Evolutionary conservation across 352 stramenopile species (phyloP), one percentile per base, ranked within the genome.

Genomic region (Pythium dissimile): DNA sequence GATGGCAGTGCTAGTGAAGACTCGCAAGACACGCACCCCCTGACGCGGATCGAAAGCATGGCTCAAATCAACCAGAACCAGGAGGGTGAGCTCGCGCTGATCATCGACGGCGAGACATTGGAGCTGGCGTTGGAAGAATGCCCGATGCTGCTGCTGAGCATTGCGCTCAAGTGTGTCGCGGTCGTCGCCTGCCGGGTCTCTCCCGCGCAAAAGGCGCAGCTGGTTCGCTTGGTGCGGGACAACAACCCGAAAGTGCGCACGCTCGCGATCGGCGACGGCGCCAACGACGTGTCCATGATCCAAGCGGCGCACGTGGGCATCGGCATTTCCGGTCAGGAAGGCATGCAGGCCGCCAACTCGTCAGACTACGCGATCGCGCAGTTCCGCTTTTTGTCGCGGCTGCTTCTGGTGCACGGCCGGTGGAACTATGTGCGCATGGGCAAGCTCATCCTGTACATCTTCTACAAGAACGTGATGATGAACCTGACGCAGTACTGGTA

Each of bases 271-370:
- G 93, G 95, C 24, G 95, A 98, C 55, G 95, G 95, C 26, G 95
- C 95, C 0, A 98, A 98, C 61, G 95, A 98, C 64, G 95, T 98
- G 0, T 91, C 86, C 20, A 98, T 98, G 95, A 97, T 98, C 54
- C 89, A 98, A 69, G 75, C 76, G 3, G 92, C 89, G 2, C 87
- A 98, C 62, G 86, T 98, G 5, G 93, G 92, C 42, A 85, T 98
- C 24, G 94, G 93, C 10, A 97, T 98, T 41, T 93, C 77, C 1
- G 94, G 94, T 0, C 89, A 97, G 47, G 94, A 98, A 71, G 94
- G 94, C 13, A 92, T 97, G 75, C 95, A 98, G 54, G 98, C 94
- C 2, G 93, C 91, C 0, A 98, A 98, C 64, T 92, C 92, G 54
- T 90, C 83, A 4, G 94, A 98, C 68, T 98, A 97, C 66, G 89